Conservation (phyloP, 352 stramenopile genomes). For the Phytophthora hibernalis region DNA sequence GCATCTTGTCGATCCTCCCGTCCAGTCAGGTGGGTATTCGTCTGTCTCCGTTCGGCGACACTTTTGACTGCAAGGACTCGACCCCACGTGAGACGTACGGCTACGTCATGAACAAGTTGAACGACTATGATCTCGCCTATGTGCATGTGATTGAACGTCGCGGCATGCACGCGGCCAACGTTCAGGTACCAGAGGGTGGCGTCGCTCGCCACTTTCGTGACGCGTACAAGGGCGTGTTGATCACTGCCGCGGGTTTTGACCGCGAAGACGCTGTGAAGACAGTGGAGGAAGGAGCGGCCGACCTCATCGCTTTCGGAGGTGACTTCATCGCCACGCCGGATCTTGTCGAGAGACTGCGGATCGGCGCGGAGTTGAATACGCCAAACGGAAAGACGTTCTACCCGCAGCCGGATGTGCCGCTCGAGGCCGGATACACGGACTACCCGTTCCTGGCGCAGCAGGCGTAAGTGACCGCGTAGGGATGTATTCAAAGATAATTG, state of each 20-base stretch:
- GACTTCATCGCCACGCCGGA: slow-evolving; percentile 66
- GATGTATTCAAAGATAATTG: not conserved
- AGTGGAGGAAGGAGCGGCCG: slow-evolving; percentile 40
- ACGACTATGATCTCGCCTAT: slow-evolving; percentile 48
- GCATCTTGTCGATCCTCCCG: slow-evolving; percentile 23
- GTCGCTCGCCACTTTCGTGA: slow-evolving; percentile 48
- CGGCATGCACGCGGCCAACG: slow-evolving; percentile 27
- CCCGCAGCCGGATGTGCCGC: slow-evolving; percentile 23
- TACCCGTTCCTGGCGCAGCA: slow-evolving; percentile 35
- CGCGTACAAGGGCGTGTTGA: slow-evolving; percentile 52
- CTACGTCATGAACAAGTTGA: slow-evolving; percentile 41
- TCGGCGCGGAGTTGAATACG: slow-evolving; percentile 35
- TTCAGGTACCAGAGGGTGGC: slow-evolving; percentile 35
- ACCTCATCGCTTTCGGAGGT: slow-evolving; percentile 52
- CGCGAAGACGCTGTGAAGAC: slow-evolving; percentile 35
- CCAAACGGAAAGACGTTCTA: slow-evolving; percentile 39
- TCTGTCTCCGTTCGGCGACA: slow-evolving; percentile 40
- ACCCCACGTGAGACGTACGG: slow-evolving; percentile 42
- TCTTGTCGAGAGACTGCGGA: slow-evolving; percentile 45
- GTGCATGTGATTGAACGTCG: slow-evolving; percentile 55
- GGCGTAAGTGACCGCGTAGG: not conserved
- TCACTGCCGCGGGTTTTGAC: slow-evolving; percentile 47
- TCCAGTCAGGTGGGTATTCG: slow-evolving; percentile 35
- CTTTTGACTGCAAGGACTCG: slow-evolving; percentile 42
- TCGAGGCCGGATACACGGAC: slow-evolving; percentile 43